Base-by-base conservation (phyloP, 2,329 filamentous ascomycete species). In the Davidsoniella eucalypti region DNA sequence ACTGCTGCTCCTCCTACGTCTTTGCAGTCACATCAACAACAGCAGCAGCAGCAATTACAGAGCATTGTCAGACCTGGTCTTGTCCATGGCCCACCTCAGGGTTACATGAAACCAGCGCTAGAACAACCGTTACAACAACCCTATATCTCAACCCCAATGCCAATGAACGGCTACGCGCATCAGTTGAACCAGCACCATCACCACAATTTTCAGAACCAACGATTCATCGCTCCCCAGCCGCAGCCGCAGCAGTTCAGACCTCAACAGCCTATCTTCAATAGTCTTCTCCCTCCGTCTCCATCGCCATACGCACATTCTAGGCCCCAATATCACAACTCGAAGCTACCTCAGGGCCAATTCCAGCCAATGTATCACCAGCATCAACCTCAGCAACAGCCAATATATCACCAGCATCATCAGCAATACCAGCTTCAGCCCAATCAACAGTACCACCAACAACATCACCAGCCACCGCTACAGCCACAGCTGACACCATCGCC, bases 341-440 rank as follows among this genome's bases (percentile, higher is more conserved):
- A n/a, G 17, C 45, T 16, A 33, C 17, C 45, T 25, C 45, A 36
- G 10, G 10, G 18, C 10, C 47, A 26, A 12, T 23, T 37, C 14
- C 29, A 47, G 7, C 33, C 29, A 21, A 5, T 33, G 14, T 12
- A 9, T 26, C 14, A 23, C 1, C 49, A 46, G 5, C 17, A 44
- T 5, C 7, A 12, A 12, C 14, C n/a, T 12, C 21, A 9, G 6
- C 47, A 40, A 39, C 36, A 18, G 18, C n/a, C 4, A 5, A 21
- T 33, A n/a, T 36, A 46, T 18, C 23, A 21, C 10, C 46, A 41
- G 25, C 37, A 25, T 4, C 38, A 43, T 5, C 38, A 44, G 16
- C 49, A 44, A 18, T 39, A 38, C 6, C 47, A 47, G 25, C 36
- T 25, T 12, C 49, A 48, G 17, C 16, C 25, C 3, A 44, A 52